A percentile compares a stretch with the other conserved stretches of the same genome.
Conservation (phyloP, 495 filamentous ascomycete genomes). For the Penicillium daleae region DNA sequence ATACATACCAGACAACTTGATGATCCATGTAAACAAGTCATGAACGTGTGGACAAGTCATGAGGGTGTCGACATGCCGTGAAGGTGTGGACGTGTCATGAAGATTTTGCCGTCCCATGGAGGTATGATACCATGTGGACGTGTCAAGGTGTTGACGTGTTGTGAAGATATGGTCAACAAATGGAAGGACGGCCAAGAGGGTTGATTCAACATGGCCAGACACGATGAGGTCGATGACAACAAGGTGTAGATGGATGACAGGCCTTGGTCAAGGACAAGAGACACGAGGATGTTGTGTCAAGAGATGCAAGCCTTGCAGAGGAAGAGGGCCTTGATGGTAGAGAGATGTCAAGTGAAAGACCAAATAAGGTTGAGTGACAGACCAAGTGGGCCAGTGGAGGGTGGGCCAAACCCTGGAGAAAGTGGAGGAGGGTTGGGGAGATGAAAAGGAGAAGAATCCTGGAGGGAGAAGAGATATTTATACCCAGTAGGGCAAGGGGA, state of each 20-base stretch:
- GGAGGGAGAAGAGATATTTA: background rate
- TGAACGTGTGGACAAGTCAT: background rate
- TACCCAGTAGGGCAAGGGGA: background rate
- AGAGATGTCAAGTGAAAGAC: background rate
- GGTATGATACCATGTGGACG: background rate
- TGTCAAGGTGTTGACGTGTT: background rate
- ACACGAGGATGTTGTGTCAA: background rate
- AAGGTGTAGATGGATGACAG: background rate
- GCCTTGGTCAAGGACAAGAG: background rate
- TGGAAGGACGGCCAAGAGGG: background rate
- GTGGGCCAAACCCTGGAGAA: background rate
- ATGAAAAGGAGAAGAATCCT: too few species aligned
- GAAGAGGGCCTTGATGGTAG: background rate
- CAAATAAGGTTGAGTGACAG: conserved; percentile 1
- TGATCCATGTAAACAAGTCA: background rate
- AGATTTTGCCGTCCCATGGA: background rate
- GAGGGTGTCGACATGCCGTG: background rate
- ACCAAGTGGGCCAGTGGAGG: background rate
- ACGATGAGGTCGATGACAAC: background rate
- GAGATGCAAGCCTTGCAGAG: background rate
- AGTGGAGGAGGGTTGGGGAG: background rate
- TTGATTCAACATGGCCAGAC: background rate
- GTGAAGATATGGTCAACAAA: background rate
- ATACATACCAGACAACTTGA: too few species aligned
- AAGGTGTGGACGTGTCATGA: background rate